These are phyloP conservation scores for Kwoniella europaea DNA, from an alignment of 768 basidiomycete genomes.

Conservation along the genomic window DNA sequence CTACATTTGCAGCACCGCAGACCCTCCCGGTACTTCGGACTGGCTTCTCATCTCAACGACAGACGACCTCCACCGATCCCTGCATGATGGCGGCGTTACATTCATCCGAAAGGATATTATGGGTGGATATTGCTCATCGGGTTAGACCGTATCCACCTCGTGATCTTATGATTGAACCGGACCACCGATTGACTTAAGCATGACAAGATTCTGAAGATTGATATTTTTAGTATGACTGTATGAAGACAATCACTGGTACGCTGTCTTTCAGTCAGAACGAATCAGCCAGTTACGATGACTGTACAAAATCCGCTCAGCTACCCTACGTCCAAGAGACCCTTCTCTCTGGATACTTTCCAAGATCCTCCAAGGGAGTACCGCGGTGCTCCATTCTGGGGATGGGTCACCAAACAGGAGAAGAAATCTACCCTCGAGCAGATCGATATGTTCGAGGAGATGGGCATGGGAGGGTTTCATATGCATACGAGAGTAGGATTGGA, in stretches of 20 bases:
- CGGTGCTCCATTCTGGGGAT: slow-evolving; percentile 46
- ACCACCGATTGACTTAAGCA: background rate
- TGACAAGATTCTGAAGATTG: slow-evolving; percentile 2
- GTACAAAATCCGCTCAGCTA: slow-evolving; percentile 34
- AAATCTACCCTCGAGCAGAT: slow-evolving; percentile 24
- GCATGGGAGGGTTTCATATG: slow-evolving; percentile 47
- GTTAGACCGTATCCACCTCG: slow-evolving; percentile 5
- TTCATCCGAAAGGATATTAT: background rate
- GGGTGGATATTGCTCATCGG: background rate
- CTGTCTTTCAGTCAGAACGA: background rate
- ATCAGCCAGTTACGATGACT: background rate
- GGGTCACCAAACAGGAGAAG: slow-evolving; percentile 38
- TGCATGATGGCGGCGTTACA: background rate
- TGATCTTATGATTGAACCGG: background rate
- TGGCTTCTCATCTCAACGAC: too few species aligned
- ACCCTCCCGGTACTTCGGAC: background rate
- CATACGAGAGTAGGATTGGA: slow-evolving; percentile 46
- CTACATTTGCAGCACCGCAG: too few species aligned
- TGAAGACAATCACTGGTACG: too few species aligned
- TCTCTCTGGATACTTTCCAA: slow-evolving; percentile 28
- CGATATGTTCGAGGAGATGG: slow-evolving; percentile 38
- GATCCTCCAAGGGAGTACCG: slow-evolving; percentile 40
- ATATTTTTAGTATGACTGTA: too few species aligned
- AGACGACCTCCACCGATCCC: background rate
- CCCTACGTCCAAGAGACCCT: slow-evolving; percentile 34